A percentile compares a stretch with the other conserved stretches of the same genome.
These are phyloP conservation scores for Cucurbita moschata DNA, from an alignment of 306 rosid species.

Conservation along the genomic window DNA sequence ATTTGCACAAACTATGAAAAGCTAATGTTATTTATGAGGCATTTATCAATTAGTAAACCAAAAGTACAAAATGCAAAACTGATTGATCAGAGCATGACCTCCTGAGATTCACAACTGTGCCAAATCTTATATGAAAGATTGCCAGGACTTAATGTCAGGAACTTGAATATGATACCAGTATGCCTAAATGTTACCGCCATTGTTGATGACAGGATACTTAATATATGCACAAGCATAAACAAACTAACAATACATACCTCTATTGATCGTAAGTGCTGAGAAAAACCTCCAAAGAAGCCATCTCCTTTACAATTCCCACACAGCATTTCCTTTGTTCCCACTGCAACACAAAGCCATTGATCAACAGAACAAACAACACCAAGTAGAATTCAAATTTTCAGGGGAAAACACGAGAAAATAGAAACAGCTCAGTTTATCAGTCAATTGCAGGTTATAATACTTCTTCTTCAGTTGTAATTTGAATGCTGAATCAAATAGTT, in stretches of 20 bases:
- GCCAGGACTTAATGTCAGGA: not conserved
- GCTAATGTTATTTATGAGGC: not conserved
- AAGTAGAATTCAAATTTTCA: not conserved
- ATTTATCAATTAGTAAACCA: not conserved
- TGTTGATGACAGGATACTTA: not conserved
- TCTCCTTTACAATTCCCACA: constrained; percentile 94
- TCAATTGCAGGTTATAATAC: not conserved
- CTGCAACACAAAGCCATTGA: constrained; percentile 19
- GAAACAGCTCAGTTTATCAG: not conserved
- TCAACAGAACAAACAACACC: not conserved
- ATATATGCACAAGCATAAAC: not conserved
- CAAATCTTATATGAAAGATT: not conserved
- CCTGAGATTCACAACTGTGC: not conserved
- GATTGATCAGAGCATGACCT: not conserved
- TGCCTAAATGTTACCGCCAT: not conserved
- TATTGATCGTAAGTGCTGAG: constrained; percentile 69
- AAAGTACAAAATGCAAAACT: not conserved
- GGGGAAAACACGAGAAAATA: not conserved
- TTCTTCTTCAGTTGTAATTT: not conserved
- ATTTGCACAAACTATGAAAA: not conserved
- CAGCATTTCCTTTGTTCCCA: constrained; percentile 59
- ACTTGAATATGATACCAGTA: not conserved
- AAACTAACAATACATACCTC: not conserved
- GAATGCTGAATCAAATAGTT: not conserved
- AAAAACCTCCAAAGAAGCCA: constrained; percentile 76